These are phyloP conservation scores for Sporothrix euskadiensis DNA, from an alignment of 2,329 filamentous ascomycete genomes.

Conservation along the genomic window DNA sequence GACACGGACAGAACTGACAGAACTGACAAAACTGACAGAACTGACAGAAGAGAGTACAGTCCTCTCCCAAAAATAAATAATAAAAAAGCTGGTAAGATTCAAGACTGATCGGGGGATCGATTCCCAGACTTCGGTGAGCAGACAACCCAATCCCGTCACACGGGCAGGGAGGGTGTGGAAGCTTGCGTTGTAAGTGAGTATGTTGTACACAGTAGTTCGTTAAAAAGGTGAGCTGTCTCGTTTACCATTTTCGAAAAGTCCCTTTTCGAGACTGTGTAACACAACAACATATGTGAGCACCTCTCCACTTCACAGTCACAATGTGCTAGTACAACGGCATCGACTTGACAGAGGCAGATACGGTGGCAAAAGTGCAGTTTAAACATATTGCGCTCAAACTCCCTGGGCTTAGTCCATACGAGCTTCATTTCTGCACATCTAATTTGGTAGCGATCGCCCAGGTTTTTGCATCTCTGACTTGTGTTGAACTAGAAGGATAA, in stretches of 20 bases:
- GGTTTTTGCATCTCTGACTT: not conserved
- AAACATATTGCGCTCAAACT: not conserved
- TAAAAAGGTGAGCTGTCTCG: not conserved
- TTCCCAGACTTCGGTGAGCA: conserved; percentile 14
- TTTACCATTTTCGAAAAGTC: not conserved
- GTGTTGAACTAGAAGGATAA: too few species aligned
- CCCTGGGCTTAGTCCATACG: not conserved
- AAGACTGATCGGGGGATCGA: not conserved
- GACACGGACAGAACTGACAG: not conserved
- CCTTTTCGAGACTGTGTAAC: not conserved
- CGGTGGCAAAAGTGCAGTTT: not conserved
- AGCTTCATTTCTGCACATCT: too few species aligned
- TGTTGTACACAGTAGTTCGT: too few species aligned
- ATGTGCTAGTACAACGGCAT: not conserved
- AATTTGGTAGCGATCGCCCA: not conserved
- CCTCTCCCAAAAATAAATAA: not conserved
- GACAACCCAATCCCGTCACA: not conserved
- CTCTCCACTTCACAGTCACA: not conserved
- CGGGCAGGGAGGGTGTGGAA: not conserved
- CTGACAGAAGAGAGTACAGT: not conserved
- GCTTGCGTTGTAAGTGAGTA: too few species aligned
- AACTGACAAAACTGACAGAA: too few species aligned
- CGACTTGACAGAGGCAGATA: not conserved
- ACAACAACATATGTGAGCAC: not conserved
- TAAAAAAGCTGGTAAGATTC: not conserved